Base-by-base conservation (phyloP, 371 early-diverging fungal species). In the Apophysomyces trapeziformis region DNA sequence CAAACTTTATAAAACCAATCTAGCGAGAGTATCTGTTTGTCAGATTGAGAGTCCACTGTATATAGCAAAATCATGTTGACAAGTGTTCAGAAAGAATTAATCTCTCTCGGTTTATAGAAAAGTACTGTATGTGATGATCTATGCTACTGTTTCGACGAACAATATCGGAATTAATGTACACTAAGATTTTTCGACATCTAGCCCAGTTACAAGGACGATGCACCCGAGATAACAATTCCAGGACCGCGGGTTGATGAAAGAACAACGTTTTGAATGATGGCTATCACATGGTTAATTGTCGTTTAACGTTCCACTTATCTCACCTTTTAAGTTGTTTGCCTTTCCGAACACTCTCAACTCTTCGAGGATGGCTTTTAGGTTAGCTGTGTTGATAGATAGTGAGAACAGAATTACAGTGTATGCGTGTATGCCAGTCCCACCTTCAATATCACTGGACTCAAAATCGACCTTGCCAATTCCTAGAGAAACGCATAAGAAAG, bases 161-260 rank as follows among this genome's bases (percentile, higher is more conserved):
- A 50, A 50, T 50, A 9, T 9, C 54, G 54, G 54, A 21, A 26
- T 50, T 50, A 50, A 50, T 50, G 16, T 50, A 50, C 54, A 50
- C 21, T n/a, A 50, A 26, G 32, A 50, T 50, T n/a, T 7, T 21
- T 50, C 9, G 9, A 26, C 21, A 21, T 50, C n/a, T 21, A 26
- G 21, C 21, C 21, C 54, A 39, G 66, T 63, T 70, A 74, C 54
- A 74, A 38, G 61, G 65, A 57, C 39, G 73, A 37, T 32, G 78
- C 80, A 63, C 72, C 69, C 61, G 72, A 65, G 65, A 82, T 71
- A 41, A 64, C 74, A 70, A 89, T 78, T 60, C 87, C 87, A 46
- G 89, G 89, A 59, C 87, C 87, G 67, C 84, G 84, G 37, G 86
- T 86, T 39, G 87, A 86, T 50, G 85, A 84, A 16, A 89, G 73